Evolutionary conservation across 768 basidiomycete species (phyloP).

Genomic region (Leucosporidium scottii): DNA sequence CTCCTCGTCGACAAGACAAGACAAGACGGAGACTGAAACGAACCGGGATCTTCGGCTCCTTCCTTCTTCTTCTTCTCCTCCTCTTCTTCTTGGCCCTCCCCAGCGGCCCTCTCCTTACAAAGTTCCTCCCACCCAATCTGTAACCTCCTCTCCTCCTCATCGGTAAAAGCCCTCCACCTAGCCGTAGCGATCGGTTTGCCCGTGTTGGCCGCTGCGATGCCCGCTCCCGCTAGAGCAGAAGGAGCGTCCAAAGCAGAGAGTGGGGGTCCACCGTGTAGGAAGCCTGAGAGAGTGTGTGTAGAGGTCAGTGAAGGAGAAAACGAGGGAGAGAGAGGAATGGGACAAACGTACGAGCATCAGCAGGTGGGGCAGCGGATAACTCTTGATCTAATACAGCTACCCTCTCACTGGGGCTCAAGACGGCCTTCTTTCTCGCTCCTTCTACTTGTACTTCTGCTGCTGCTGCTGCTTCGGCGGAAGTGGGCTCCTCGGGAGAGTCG

Average conservation of each 20-base stretch:
- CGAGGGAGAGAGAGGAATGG: neutral
- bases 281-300: neutral
- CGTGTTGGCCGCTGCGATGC: no score
- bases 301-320: neutral
- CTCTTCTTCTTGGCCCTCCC: neutral
- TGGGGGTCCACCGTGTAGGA: constrained; percentile 25
- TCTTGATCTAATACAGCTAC: no score
- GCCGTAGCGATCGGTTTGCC: constrained; percentile 11
- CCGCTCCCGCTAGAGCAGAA: constrained; percentile 5
- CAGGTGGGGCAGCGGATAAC: neutral
- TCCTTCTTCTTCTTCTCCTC: neutral
- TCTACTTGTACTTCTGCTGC: no score
- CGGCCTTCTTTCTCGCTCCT: no score
- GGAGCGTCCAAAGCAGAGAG: constrained; percentile 26
- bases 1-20: no score
- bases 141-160: constrained; percentile 25
- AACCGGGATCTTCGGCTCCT: neutral
- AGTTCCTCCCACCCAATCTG: constrained; percentile 4
- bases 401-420: no score
- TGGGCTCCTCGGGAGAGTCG: no score
- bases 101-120: neutral
- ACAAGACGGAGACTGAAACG: neutral
- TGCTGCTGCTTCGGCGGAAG: no score
- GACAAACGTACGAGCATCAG: neutral
- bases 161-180: constrained; percentile 29